Evolutionary conservation across 805 yeast species (phyloP).

Genomic region (Saturnispora ahearnii): DNA sequence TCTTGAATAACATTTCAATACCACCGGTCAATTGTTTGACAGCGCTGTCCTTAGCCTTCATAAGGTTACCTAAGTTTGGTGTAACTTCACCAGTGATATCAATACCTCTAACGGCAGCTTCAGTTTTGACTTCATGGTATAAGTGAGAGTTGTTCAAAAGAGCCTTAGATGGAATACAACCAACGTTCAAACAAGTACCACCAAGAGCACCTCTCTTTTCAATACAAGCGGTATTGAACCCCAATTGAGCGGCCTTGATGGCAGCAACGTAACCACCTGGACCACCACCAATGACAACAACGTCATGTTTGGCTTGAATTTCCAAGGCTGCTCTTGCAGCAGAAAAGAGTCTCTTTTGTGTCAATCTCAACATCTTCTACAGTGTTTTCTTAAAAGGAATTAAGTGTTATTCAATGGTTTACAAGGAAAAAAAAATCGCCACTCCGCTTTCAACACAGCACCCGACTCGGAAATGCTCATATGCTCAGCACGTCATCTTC

Average conservation of each 20-base stretch:
- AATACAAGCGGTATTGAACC: slow-evolving; percentile 88
- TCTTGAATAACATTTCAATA: slow-evolving; percentile 89
- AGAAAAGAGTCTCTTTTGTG: slow-evolving; percentile 26
- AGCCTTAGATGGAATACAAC: slow-evolving; percentile 98
- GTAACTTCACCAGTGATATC: slow-evolving; percentile 62
- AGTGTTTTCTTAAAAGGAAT: not conserved
- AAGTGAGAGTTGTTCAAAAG: slow-evolving; percentile 88
- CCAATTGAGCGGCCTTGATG: slow-evolving; percentile 95
- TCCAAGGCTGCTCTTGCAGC: slow-evolving; percentile 19
- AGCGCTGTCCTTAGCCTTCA: slow-evolving; percentile 85
- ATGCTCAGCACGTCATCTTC: not conserved
- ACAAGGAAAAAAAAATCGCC: not conserved
- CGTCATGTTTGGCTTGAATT: slow-evolving; percentile 49
- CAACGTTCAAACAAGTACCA: slow-evolving; percentile 97
- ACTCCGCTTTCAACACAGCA: not conserved
- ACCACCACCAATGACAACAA: slow-evolving; percentile 96
- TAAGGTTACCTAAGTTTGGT: slow-evolving; percentile 69
- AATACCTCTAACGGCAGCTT: slow-evolving; percentile 82
- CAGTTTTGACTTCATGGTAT: slow-evolving; percentile 81
- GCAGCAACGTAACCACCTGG: slow-evolving; percentile 99
- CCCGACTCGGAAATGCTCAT: slow-evolving; percentile 5
- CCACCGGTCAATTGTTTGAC: slow-evolving; percentile 90
- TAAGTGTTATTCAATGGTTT: not conserved
- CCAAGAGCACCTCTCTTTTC: slow-evolving; percentile 96
- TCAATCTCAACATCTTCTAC: slow-evolving; percentile 24